Conservation (phyloP, 129 eudicot genomes). For the Lactuca sativa region DNA sequence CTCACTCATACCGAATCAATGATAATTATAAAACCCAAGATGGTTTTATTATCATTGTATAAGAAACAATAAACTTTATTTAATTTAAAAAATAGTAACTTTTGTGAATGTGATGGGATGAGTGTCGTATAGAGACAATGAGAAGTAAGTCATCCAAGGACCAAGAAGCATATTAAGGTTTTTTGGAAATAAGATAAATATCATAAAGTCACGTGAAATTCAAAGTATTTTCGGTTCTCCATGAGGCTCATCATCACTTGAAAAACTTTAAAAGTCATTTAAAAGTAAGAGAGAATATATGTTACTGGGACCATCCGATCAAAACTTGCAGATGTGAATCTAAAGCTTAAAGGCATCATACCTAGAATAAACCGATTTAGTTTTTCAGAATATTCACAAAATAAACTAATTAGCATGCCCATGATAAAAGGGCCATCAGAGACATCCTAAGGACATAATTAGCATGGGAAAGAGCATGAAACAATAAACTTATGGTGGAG, state of each 20-base stretch:
- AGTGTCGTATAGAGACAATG: not conserved
- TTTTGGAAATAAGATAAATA: not conserved
- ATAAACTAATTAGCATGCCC: conserved; percentile 33
- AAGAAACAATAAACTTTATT: no score
- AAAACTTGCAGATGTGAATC: conserved; percentile 30
- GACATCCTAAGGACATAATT: conserved; percentile 7
- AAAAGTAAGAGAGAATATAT: conserved; percentile 22
- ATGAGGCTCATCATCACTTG: not conserved
- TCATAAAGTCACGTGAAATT: not conserved
- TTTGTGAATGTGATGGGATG: not conserved
- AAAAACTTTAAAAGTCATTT: not conserved
- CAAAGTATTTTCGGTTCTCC: conserved; percentile 4
- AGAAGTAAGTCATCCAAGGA: conserved; percentile 1
- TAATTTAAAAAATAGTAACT: not conserved
- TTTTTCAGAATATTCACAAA: conserved; percentile 39
- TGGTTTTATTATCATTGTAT: no score
- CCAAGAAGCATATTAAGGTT: not conserved
- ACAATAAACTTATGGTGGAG: conserved; percentile 24
- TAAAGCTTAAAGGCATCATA: conserved; percentile 45
- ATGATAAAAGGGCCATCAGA: conserved; percentile 29
- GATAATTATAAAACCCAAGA: no score
- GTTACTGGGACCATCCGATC: conserved; percentile 27
- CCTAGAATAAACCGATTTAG: conserved; percentile 44
- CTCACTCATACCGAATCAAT: no score
- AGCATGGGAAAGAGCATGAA: not conserved